Evolutionary conservation across 208 protist species (phyloP).

Genomic region (Leptomonas seymouri): DNA sequence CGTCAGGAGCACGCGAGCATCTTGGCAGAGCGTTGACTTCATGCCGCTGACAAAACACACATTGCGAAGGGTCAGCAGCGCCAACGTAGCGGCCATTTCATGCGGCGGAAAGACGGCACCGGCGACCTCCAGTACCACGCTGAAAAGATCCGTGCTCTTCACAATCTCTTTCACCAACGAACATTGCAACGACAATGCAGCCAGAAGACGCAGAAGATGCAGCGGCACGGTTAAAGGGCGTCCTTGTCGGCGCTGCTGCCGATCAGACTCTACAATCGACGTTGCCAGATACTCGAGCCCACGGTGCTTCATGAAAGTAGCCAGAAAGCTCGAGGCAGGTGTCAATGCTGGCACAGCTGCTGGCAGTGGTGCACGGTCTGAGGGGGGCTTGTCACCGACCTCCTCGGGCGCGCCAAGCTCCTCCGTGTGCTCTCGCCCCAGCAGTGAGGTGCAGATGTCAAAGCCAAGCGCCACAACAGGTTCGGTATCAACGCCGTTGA

Average conservation of each 20-base stretch:
- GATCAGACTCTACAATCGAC: constrained; percentile 24
- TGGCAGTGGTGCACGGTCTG: background rate
- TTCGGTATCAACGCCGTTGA: background rate
- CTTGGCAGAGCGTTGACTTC: constrained; percentile 76
- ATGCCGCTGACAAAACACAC: constrained; percentile 63
- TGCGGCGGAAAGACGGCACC: constrained; percentile 18
- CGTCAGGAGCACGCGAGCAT: constrained; percentile 67
- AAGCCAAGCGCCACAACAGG: constrained; percentile 17
- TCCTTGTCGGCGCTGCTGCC: constrained; percentile 20
- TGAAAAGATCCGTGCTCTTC: constrained; percentile 47
- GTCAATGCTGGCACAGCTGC: background rate
- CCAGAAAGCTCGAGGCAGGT: constrained; percentile 10
- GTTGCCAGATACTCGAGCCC: constrained; percentile 24
- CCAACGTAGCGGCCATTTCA: constrained; percentile 41
- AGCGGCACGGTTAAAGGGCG: constrained; percentile 31
- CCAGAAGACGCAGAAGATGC: constrained; percentile 55
- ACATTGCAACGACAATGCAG: constrained; percentile 57
- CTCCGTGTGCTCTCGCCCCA: background rate
- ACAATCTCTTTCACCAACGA: constrained; percentile 49
- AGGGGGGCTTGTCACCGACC: background rate
- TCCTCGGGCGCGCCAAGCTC: background rate
- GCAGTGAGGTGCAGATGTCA: constrained; percentile 20
- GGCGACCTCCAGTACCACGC: constrained; percentile 64
- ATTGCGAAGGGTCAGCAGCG: constrained; percentile 74
- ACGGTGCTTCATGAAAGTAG: constrained; percentile 28